Conservation (phyloP, 495 filamentous ascomycete genomes). For the Tuber indicum region DNA sequence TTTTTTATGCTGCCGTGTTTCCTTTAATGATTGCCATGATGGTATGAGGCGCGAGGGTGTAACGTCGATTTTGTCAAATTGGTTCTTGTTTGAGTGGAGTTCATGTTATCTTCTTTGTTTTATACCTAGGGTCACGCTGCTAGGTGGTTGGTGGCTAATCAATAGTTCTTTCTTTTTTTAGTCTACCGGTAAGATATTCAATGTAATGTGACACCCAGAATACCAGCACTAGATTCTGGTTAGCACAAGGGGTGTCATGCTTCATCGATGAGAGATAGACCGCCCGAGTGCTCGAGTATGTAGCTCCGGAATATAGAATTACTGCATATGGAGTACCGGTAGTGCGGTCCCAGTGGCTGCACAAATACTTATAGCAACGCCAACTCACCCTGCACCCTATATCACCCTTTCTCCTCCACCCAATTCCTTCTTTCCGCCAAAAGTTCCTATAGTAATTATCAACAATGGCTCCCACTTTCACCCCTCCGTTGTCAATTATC, state of each 20-base stretch:
- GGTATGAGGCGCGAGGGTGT: not conserved
- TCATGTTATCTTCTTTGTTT: constrained; percentile 15
- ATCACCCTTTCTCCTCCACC: not conserved
- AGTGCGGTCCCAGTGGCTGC: not conserved
- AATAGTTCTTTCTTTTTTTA: not conserved
- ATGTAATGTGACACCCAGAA: not conserved
- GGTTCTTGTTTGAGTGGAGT: constrained; percentile 13
- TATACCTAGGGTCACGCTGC: constrained; percentile 5
- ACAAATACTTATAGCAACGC: not conserved
- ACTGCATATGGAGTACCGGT: not conserved
- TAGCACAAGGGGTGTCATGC: not conserved
- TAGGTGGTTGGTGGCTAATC: constrained; percentile 7
- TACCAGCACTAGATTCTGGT: not conserved
- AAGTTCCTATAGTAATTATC: not conserved
- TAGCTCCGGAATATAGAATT: not conserved
- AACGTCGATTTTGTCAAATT: constrained; percentile 6
- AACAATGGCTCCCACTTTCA: constrained; percentile 2
- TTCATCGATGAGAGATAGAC: not conserved
- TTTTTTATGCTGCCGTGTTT: not conserved
- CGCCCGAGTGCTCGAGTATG: not conserved
- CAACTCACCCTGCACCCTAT: not conserved
- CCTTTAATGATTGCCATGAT: not conserved
- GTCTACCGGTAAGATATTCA: not conserved
- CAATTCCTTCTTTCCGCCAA: not conserved
- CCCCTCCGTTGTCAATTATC: constrained; percentile 53